Percentiles rank a stretch among this genome's conserved stretches.
Conservation (phyloP, 495 filamentous ascomycete species). For the Hypoxylon subgilvum region DNA sequence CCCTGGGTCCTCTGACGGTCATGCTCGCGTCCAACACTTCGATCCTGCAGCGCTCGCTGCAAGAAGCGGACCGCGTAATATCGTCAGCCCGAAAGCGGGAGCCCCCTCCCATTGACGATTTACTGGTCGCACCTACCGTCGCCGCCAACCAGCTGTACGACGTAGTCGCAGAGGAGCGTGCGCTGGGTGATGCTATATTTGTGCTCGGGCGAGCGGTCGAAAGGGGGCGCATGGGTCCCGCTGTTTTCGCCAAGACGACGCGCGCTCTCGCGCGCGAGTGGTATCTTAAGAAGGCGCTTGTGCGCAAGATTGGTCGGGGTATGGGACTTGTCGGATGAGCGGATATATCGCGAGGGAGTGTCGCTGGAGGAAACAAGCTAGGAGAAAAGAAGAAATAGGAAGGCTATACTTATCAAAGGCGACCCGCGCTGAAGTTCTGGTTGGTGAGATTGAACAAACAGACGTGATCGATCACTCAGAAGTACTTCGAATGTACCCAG, state of each 20-base stretch:
- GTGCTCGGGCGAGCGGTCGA: conserved; percentile 83
- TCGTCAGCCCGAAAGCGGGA: conserved; percentile 43
- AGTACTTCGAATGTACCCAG: background rate
- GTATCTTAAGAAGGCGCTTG: conserved; percentile 86
- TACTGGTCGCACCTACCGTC: conserved; percentile 91
- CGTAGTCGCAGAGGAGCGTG: conserved; percentile 82
- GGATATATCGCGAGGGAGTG: too few relatives aligned
- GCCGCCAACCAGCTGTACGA: conserved; percentile 92
- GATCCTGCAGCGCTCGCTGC: conserved; percentile 76
- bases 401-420: too few relatives aligned
- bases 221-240: conserved; percentile 76
- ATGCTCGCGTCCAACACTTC: conserved; percentile 77
- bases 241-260: conserved; percentile 83
- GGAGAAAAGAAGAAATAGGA: too few relatives aligned
- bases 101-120: conserved; percentile 72
- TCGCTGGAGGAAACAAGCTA: too few relatives aligned
- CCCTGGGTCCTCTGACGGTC: conserved; percentile 69
- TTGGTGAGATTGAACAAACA: too few relatives aligned
- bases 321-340: conserved; percentile 67
- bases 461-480: too few relatives aligned
- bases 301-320: conserved; percentile 83
- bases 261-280: conserved; percentile 84
- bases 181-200: conserved; percentile 82
- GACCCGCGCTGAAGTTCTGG: too few relatives aligned
- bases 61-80: conserved; percentile 80